Evolutionary conservation across 2,329 filamentous ascomycete species (phyloP).

Genomic region (Stachybotrys chartarum): DNA sequence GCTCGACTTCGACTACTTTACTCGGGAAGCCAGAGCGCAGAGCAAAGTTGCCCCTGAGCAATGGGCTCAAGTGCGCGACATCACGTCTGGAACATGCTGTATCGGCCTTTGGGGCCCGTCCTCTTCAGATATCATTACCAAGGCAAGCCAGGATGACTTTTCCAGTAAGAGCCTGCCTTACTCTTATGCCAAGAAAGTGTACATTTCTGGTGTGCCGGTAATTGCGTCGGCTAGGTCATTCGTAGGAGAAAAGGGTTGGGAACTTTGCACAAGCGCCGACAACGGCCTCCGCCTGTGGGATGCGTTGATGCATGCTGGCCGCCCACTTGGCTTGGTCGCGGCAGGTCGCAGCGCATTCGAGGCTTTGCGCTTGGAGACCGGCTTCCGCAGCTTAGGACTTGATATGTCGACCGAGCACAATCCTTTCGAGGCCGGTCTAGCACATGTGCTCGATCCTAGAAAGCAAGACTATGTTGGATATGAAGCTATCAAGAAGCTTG

Average conservation of each 20-base stretch:
- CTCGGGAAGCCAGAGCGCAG: slow-evolving; percentile 43
- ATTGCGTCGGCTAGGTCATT: slow-evolving; percentile 49
- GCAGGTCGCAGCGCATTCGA: slow-evolving; percentile 53
- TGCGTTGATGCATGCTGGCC: slow-evolving; percentile 45
- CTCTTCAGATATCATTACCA: slow-evolving; percentile 41
- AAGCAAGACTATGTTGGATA: slow-evolving; percentile 47
- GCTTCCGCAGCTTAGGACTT: slow-evolving; percentile 46
- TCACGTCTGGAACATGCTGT: slow-evolving; percentile 53
- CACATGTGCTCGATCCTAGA: slow-evolving; percentile 36
- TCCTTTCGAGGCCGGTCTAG: slow-evolving; percentile 52
- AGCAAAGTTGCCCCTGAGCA: slow-evolving; percentile 27
- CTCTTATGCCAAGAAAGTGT: slow-evolving; percentile 39
- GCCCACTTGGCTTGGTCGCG: slow-evolving; percentile 47
- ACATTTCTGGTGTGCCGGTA: slow-evolving; percentile 48
- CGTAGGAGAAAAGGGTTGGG: slow-evolving; percentile 56
- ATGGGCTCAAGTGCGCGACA: slow-evolving; percentile 47
- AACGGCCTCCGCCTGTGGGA: slow-evolving; percentile 54
- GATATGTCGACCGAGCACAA: slow-evolving; percentile 57
- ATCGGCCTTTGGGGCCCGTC: slow-evolving; percentile 57
- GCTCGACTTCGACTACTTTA: slow-evolving; percentile 46
- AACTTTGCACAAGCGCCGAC: slow-evolving; percentile 53
- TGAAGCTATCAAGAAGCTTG: slow-evolving; percentile 34
- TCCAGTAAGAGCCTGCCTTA: slow-evolving; percentile 38
- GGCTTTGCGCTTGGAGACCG: slow-evolving; percentile 51
- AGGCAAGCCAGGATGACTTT: slow-evolving; percentile 38